Evolutionary conservation across 2,329 filamentous ascomycete species (phyloP).

Genomic region (Colletotrichum spinosum): DNA sequence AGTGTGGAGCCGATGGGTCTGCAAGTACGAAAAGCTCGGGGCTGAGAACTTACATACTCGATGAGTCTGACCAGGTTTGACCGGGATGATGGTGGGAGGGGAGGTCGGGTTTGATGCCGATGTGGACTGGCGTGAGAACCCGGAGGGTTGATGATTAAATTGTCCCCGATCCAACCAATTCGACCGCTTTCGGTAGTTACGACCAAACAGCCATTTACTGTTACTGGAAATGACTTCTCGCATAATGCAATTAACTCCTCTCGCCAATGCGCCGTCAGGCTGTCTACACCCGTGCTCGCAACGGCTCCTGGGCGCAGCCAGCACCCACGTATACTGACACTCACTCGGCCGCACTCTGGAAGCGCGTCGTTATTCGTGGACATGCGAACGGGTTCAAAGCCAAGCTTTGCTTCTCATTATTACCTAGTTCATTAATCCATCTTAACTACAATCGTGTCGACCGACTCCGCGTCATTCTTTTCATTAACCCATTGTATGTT

Average conservation of each 20-base stretch:
- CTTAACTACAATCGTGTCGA: neutral
- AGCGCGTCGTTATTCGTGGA: too few species aligned
- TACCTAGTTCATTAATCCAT: constrained; percentile 14
- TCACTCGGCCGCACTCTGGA: too few species aligned
- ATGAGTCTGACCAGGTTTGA: too few species aligned
- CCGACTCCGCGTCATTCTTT: neutral
- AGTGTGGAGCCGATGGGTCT: neutral
- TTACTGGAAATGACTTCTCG: too few species aligned
- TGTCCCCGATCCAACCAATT: constrained; percentile 3
- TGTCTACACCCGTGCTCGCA: too few species aligned
- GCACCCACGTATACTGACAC: too few species aligned
- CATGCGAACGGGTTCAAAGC: too few species aligned
- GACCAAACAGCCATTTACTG: too few species aligned
- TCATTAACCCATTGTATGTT: neutral
- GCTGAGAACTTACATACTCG: constrained; percentile 13
- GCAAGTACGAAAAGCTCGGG: neutral
- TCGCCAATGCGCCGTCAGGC: too few species aligned
- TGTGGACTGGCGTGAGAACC: constrained; percentile 33
- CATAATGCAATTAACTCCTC: too few species aligned
- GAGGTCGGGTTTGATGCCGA: constrained; percentile 17
- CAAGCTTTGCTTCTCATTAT: neutral
- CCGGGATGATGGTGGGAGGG: neutral
- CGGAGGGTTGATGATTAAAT: constrained; percentile 32
- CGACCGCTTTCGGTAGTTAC: constrained; percentile 20
- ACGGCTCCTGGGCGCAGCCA: too few species aligned